phyloP scores from a whole-genome alignment of 768 basidiomycete genomes.

The Hortiboletus flavorubellus region DNA sequence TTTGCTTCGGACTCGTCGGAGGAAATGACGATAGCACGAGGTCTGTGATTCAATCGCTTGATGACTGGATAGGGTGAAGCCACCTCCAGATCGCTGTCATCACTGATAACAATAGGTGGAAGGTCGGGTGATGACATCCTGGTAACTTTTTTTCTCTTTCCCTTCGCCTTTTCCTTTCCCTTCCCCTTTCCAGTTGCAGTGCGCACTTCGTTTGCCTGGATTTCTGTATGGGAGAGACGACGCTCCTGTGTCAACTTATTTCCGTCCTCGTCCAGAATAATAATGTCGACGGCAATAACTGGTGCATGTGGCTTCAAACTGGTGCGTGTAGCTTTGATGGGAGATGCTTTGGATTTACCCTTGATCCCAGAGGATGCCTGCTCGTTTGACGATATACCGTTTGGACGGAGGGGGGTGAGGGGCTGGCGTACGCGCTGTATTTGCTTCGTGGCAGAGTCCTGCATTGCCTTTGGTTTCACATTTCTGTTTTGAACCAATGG shows the following conservation, averaged over 20 bases:
- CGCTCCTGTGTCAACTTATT: slow-evolving; percentile 56
- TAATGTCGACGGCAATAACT: slow-evolving; percentile 62
- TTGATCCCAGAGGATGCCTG: slow-evolving; percentile 17
- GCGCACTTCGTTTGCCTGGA: slow-evolving; percentile 34
- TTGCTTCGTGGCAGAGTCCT: slow-evolving; percentile 13
- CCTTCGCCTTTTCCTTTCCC: too few relatives aligned
- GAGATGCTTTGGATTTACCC: slow-evolving; percentile 22
- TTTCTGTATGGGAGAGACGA: slow-evolving; percentile 48
- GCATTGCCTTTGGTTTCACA: slow-evolving; percentile 19
- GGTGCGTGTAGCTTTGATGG: slow-evolving; percentile 13
- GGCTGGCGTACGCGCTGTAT: slow-evolving; percentile 33
- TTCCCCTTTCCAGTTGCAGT: background rate
- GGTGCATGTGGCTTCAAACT: slow-evolving; percentile 43
- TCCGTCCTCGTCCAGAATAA: slow-evolving; percentile 61
- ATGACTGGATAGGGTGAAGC: slow-evolving; percentile 11
- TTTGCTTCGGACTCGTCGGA: slow-evolving; percentile 50
- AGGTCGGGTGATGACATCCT: slow-evolving; percentile 1
- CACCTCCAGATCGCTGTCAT: slow-evolving; percentile 31
- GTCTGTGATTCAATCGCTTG: slow-evolving; percentile 14
- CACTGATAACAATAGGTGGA: slow-evolving; percentile 23
- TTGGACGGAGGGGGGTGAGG: slow-evolving; percentile 37
- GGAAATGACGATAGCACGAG: slow-evolving; percentile 32
- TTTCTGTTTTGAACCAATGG: slow-evolving; percentile 26
- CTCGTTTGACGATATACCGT: slow-evolving; percentile 39
- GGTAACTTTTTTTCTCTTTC: slow-evolving; percentile 6